These are phyloP conservation scores for Cystobasidium slooffiae DNA, from an alignment of 1,284 basidiomycete species.

Conservation along the genomic window DNA sequence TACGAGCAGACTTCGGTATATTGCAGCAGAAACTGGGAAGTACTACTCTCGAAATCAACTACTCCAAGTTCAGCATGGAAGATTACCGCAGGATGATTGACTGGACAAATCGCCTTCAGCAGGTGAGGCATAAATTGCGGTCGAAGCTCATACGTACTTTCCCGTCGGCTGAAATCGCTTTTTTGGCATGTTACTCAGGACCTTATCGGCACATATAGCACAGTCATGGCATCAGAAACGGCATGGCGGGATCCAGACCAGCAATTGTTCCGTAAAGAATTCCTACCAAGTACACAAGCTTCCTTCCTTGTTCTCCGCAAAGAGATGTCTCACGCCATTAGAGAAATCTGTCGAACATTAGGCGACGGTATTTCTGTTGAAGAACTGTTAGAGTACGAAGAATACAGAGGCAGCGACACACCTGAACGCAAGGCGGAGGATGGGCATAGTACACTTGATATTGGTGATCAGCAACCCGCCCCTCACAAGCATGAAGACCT, in stretches of 20 bases:
- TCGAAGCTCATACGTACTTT: neutral
- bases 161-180: neutral
- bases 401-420: constrained; percentile 21
- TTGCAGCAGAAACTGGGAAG: constrained; percentile 55
- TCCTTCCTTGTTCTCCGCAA: constrained; percentile 53
- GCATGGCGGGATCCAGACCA: constrained; percentile 46
- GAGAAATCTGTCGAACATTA: constrained; percentile 52
- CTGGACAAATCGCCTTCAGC: constrained; percentile 54
- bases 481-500: constrained; percentile 19
- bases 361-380: constrained; percentile 46
- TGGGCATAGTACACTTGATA: neutral
- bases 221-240: constrained; percentile 51
- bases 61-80: constrained; percentile 54
- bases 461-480: neutral
- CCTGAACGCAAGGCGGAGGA: constrained; percentile 8
- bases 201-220: constrained; percentile 55
- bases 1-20: constrained; percentile 56
- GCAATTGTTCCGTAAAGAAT: constrained; percentile 52
- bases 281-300: constrained; percentile 52
- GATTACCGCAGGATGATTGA: constrained; percentile 55
- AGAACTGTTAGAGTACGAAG: constrained; percentile 35
- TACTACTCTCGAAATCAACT: constrained; percentile 56
- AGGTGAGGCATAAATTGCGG: constrained; percentile 43
- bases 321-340: constrained; percentile 50
- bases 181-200: constrained; percentile 45